phyloP scores from a whole-genome alignment of 2,329 filamentous ascomycete species.

The Arthrobotrys conoides region DNA sequence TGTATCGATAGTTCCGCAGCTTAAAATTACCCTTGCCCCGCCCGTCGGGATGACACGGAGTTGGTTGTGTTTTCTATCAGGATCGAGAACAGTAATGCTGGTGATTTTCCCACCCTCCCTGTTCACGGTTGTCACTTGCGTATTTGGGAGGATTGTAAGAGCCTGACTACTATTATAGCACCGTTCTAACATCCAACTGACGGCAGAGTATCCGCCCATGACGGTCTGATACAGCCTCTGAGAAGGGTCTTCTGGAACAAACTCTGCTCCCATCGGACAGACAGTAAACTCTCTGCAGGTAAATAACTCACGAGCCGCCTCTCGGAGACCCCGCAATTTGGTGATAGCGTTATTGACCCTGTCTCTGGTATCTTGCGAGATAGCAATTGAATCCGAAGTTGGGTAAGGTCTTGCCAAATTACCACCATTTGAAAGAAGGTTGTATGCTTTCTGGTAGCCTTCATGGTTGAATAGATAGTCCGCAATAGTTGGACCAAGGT shows the following conservation, averaged over 20 bases:
- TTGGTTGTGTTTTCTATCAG: neutral
- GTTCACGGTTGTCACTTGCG: slow-evolving; percentile 17
- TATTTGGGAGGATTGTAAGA: slow-evolving; percentile 6
- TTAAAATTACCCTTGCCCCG: slow-evolving; percentile 22
- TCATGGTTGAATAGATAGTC: neutral
- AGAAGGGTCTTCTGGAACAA: neutral
- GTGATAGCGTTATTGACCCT: no score
- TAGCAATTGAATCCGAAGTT: neutral
- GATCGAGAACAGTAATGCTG: neutral
- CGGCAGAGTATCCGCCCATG: slow-evolving; percentile 23
- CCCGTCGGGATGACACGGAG: neutral
- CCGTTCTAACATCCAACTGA: slow-evolving; percentile 10
- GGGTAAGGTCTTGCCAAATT: neutral
- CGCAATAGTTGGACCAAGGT: neutral
- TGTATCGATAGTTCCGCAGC: slow-evolving; percentile 21
- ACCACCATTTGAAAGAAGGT: neutral
- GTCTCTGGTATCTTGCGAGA: no score
- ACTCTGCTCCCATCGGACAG: slow-evolving; percentile 14
- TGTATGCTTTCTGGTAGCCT: neutral
- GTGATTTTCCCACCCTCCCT: neutral
- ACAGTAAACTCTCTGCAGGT: neutral
- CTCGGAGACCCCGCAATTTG: no score
- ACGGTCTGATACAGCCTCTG: slow-evolving; percentile 8
- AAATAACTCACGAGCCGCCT: no score
- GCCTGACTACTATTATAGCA: slow-evolving; percentile 17